Percentiles rank a stretch among this genome's conserved stretches.
Conservation (phyloP, 2,329 filamentous ascomycete genomes). For the Monosporascus cannonballus region DNA sequence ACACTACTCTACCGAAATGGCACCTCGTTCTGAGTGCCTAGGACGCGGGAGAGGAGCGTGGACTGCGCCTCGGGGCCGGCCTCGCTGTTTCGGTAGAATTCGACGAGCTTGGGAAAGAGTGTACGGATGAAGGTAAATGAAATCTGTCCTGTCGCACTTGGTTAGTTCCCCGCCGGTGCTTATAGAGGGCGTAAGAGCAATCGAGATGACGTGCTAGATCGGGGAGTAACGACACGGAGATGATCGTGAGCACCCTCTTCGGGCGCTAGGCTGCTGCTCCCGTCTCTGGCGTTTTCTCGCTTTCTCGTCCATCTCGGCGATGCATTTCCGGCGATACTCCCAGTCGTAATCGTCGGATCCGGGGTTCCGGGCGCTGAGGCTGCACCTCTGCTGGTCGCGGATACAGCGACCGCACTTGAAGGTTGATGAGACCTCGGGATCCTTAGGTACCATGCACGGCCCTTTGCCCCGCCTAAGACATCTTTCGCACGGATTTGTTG, state of each 20-base stretch:
- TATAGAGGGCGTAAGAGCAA: not conserved
- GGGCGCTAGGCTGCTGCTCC: not conserved
- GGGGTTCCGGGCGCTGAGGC: not conserved
- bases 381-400: not conserved
- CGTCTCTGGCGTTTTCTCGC: not conserved
- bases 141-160: conserved; percentile 50
- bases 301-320: not conserved
- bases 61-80: conserved; percentile 38
- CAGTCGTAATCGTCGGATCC: not conserved
- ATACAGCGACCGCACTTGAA: not conserved
- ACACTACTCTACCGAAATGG: no score
- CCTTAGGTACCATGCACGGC: not conserved
- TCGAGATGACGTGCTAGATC: conserved; percentile 62
- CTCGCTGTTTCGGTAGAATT: conserved; percentile 91
- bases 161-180: not conserved
- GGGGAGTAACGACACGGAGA: conserved; percentile 82
- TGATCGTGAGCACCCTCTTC: conserved; percentile 77
- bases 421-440: not conserved
- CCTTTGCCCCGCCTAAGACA: not conserved
- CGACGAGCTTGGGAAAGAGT: conserved; percentile 87
- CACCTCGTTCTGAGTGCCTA: conserved; percentile 67
- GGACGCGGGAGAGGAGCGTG: conserved; percentile 66
- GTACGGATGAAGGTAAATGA: conserved; percentile 98
- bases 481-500: not conserved
- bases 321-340: not conserved